These are phyloP conservation scores for Mikania micrantha DNA, from an alignment of 129 eudicot genomes.

Conservation along the genomic window DNA sequence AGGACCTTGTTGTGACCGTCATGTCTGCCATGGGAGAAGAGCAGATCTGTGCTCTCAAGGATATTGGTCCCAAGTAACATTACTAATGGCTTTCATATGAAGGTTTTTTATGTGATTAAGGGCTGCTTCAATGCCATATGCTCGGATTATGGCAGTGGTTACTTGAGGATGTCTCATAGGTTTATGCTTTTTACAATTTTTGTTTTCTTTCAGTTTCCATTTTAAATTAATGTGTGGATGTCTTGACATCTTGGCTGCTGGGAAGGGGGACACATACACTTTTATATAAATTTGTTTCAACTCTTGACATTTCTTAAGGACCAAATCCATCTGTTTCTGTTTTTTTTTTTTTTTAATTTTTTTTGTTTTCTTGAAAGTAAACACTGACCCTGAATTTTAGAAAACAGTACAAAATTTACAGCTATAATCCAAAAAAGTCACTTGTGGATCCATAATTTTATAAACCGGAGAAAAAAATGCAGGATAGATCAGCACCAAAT, in stretches of 20 bases:
- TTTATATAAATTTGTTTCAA: background rate
- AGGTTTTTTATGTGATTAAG: background rate
- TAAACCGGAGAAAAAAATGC: too few relatives aligned
- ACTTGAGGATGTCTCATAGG: slow-evolving; percentile 19
- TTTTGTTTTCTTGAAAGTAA: too few relatives aligned
- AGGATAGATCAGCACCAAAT: too few relatives aligned
- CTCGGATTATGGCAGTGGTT: slow-evolving; percentile 2
- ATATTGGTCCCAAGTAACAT: slow-evolving; percentile 58
- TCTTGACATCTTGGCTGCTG: background rate
- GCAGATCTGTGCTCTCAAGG: slow-evolving; percentile 74
- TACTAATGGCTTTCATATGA: slow-evolving; percentile 11
- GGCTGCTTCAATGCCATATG: background rate
- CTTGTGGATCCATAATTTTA: too few relatives aligned
- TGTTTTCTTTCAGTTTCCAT: background rate
- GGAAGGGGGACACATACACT: background rate
- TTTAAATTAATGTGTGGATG: background rate
- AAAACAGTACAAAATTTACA: too few relatives aligned
- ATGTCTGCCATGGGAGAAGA: slow-evolving; percentile 95
- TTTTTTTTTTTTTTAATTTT: too few relatives aligned
- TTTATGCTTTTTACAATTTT: slow-evolving; percentile 8
- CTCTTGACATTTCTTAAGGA: too few relatives aligned
- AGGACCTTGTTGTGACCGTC: slow-evolving; percentile 71
- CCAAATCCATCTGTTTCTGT: too few relatives aligned
- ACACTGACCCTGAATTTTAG: too few relatives aligned
- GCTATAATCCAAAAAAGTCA: too few relatives aligned